phyloP scores from a whole-genome alignment of 1,139 yeast genomes.

The Arxiozyma telluris region DNA sequence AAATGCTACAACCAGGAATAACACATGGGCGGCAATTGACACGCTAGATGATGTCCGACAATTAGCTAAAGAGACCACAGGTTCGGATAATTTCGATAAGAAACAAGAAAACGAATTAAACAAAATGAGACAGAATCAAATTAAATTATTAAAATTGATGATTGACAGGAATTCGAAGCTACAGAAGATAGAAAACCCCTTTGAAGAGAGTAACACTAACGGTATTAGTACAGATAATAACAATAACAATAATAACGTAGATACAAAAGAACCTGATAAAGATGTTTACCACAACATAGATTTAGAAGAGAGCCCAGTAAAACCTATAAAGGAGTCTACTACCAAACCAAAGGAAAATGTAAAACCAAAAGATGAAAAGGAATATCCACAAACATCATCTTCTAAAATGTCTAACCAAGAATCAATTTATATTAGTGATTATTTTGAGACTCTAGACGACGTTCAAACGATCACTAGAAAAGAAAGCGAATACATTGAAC shows the following conservation, averaged over 20 bases:
- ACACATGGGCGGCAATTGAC: slow-evolving; percentile 83
- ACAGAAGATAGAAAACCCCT: not conserved
- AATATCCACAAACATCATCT: not conserved
- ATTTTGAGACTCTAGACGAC: slow-evolving; percentile 6
- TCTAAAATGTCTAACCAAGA: not conserved
- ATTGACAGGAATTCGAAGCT: slow-evolving; percentile 26
- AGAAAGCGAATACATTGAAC: slow-evolving; percentile 6
- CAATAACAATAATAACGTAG: no score
- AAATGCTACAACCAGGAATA: slow-evolving; percentile 26
- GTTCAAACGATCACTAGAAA: not conserved
- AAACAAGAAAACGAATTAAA: slow-evolving; percentile 49
- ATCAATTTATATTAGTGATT: slow-evolving; percentile 10
- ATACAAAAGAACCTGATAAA: no score
- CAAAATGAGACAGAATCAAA: slow-evolving; percentile 52
- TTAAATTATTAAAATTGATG: slow-evolving; percentile 51
- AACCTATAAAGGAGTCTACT: not conserved
- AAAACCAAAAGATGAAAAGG: not conserved
- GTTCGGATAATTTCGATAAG: slow-evolving; percentile 45
- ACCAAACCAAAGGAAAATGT: not conserved
- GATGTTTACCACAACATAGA: not conserved
- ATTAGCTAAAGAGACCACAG: slow-evolving; percentile 51
- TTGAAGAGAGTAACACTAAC: not conserved
- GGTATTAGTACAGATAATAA: not conserved
- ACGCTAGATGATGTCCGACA: slow-evolving; percentile 71
- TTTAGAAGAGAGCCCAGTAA: no score